Evolutionary conservation across 2,329 filamentous ascomycete species (phyloP).

Genomic region (Sarocladiaceae sp.): DNA sequence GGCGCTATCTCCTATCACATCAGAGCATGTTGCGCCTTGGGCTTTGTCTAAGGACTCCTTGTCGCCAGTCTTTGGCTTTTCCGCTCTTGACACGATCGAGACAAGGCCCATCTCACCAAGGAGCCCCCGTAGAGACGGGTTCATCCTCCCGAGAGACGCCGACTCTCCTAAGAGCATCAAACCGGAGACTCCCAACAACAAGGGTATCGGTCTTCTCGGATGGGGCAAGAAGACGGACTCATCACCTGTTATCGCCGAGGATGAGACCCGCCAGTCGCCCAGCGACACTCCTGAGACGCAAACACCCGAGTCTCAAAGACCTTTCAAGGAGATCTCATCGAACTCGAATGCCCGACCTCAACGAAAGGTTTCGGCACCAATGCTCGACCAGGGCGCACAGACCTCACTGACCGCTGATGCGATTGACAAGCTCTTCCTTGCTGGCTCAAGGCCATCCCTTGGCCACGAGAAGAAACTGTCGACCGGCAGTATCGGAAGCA

Average conservation of each 20-base stretch:
- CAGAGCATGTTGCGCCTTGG: slow-evolving; percentile 17
- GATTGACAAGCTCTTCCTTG: slow-evolving; percentile 70
- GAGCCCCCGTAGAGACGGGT: slow-evolving; percentile 50
- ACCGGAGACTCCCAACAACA: slow-evolving; percentile 36
- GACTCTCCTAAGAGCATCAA: neutral
- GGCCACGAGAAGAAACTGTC: slow-evolving; percentile 33
- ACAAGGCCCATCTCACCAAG: slow-evolving; percentile 42
- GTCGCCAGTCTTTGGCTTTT: slow-evolving; percentile 34
- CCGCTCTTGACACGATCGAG: slow-evolving; percentile 40
- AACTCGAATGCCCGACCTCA: slow-evolving; percentile 43
- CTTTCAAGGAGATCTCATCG: slow-evolving; percentile 59
- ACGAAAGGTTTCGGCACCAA: slow-evolving; percentile 39
- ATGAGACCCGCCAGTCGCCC: slow-evolving; percentile 56
- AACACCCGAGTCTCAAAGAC: slow-evolving; percentile 51
- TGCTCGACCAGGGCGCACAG: slow-evolving; percentile 71
- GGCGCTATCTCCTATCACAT: slow-evolving; percentile 31
- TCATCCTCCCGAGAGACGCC: slow-evolving; percentile 50
- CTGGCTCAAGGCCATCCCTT: slow-evolving; percentile 20
- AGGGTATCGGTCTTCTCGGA: slow-evolving; percentile 28
- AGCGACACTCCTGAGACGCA: slow-evolving; percentile 34
- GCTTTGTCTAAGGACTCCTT: slow-evolving; percentile 11
- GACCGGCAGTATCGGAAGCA: slow-evolving; percentile 26
- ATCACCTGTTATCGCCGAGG: slow-evolving; percentile 56
- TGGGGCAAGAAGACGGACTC: slow-evolving; percentile 38
- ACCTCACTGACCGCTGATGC: slow-evolving; percentile 78